Evolutionary conservation across 1,284 basidiomycete genomes (phyloP), one percentile per base, ranked within the genome.

Genomic region (Marasmius sp.): DNA sequence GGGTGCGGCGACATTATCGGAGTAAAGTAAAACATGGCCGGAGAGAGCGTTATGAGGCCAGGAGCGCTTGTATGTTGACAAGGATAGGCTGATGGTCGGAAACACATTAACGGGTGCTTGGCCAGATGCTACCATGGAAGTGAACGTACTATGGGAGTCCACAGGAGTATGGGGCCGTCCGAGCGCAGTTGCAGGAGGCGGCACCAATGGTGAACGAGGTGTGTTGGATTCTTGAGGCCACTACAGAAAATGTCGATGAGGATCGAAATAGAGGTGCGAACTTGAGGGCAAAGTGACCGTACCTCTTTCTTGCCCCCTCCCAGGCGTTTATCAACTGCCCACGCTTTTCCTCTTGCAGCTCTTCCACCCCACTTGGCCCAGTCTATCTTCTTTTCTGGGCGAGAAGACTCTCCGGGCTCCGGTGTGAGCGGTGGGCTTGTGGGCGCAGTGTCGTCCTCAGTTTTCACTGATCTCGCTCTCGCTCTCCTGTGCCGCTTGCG

Each of bases 331-430:
- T 80, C 69, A 50, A 81, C 79, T 20, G 78, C 70, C 66, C 78
- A 77, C 4, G 72, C 73, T 66, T 82, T 84, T 51, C 84, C 78
- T 1, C 72, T 66, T 14, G 78, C 79, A 16, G 82, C 75, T 10
- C 81, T 77, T 47, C 75, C 74, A 20, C 79, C 79, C 82, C 80
- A 85, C 67, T 85, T 86, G 66, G 80, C 80, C 85, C 85, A 86
- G 64, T 84, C 73, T 38, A 82, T 70, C 55, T 54, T 57, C 38
- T 53, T 54, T 58, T 50, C 59, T 50, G 57, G 60, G 10, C 55
- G n/a, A 57, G 43, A 61, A 47, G 57, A 54, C 34, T 60, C 49
- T 41, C 55, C 57, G 9, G 36, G 8, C 8, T n/a, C 57, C 33
- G 41, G 58, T 6, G 60, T 14, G 39, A 59, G 49, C 38, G 59